A percentile compares a stretch with the other conserved stretches of the same genome.
Conservation (phyloP, 768 basidiomycete genomes). For the Coprinopsis cinerea region DNA sequence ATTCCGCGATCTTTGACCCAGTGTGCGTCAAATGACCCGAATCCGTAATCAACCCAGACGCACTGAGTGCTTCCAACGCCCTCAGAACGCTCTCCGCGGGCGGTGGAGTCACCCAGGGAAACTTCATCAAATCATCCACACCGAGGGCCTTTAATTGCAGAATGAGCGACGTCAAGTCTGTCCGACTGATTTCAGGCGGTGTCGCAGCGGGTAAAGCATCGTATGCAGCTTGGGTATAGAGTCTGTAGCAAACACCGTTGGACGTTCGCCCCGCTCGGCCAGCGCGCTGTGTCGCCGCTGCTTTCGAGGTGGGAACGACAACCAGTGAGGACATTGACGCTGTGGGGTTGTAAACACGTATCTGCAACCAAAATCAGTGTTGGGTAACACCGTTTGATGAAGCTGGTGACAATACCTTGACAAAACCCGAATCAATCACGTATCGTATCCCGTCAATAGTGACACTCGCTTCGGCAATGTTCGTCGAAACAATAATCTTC, state of each 20-base stretch:
- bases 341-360: slow-evolving; percentile 84
- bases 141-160: slow-evolving; percentile 93
- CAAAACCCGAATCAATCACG: slow-evolving; percentile 91
- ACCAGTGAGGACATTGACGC: slow-evolving; percentile 81
- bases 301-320: slow-evolving; percentile 76
- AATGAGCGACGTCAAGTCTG: slow-evolving; percentile 87
- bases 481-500: slow-evolving; percentile 90
- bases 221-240: slow-evolving; percentile 69
- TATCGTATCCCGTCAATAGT: slow-evolving; percentile 95
- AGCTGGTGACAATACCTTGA: slow-evolving; percentile 75
- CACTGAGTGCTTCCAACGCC: slow-evolving; percentile 77
- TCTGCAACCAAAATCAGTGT: slow-evolving; percentile 36
- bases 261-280: slow-evolving; percentile 95
- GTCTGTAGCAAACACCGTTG: slow-evolving; percentile 85
- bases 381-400: neutral
- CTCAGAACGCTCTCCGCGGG: slow-evolving; percentile 81
- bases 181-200: slow-evolving; percentile 85
- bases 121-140: slow-evolving; percentile 91
- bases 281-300: slow-evolving; percentile 89
- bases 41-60: slow-evolving; percentile 78
- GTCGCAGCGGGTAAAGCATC: slow-evolving; percentile 61
- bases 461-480: slow-evolving; percentile 96
- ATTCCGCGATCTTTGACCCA: slow-evolving; percentile 88
- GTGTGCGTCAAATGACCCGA: slow-evolving; percentile 70
- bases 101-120: slow-evolving; percentile 91